Evolutionary conservation across 2,329 filamentous ascomycete species (phyloP).

Genomic region (Aspergillus tamarii): DNA sequence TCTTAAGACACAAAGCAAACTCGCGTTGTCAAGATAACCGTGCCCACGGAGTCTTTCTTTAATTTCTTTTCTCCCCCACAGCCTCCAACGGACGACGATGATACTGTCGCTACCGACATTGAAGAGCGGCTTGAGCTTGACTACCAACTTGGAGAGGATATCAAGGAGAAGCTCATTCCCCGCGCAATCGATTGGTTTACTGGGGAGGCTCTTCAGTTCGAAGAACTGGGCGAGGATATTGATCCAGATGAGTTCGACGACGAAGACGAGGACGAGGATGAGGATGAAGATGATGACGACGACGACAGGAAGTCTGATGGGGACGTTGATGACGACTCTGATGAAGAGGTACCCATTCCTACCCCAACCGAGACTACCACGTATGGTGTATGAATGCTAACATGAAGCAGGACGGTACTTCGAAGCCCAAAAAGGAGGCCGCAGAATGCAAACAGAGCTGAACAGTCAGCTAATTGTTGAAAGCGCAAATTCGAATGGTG

Average conservation of each 20-base stretch:
- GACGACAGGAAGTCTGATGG: slow-evolving; percentile 72
- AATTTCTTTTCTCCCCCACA: slow-evolving; percentile 98
- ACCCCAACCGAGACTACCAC: neutral
- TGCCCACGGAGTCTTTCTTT: slow-evolving; percentile 97
- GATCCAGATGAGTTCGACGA: slow-evolving; percentile 84
- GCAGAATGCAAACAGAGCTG: slow-evolving; percentile 97
- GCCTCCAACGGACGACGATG: slow-evolving; percentile 71
- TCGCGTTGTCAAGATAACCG: slow-evolving; percentile 97
- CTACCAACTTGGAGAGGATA: slow-evolving; percentile 98
- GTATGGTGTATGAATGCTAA: slow-evolving; percentile 24
- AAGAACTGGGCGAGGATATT: slow-evolving; percentile 86
- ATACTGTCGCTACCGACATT: slow-evolving; percentile 80
- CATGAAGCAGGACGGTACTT: slow-evolving; percentile 71
- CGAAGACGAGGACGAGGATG: slow-evolving; percentile 90
- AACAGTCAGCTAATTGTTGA: slow-evolving; percentile 29
- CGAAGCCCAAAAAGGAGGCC: slow-evolving; percentile 91
- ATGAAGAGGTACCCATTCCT: slow-evolving; percentile 49
- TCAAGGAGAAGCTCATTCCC: slow-evolving; percentile 99
- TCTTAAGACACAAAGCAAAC: slow-evolving; percentile 93
- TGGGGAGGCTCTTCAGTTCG: slow-evolving; percentile 93
- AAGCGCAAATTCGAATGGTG: neutral
- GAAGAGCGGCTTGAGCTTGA: slow-evolving; percentile 97
- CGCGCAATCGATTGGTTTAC: slow-evolving; percentile 99
- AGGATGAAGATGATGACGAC: slow-evolving; percentile 76
- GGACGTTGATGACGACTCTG: slow-evolving; percentile 66